Evolutionary conservation across 768 basidiomycete genomes (phyloP).

Genomic region (Cubamyces sp.): DNA sequence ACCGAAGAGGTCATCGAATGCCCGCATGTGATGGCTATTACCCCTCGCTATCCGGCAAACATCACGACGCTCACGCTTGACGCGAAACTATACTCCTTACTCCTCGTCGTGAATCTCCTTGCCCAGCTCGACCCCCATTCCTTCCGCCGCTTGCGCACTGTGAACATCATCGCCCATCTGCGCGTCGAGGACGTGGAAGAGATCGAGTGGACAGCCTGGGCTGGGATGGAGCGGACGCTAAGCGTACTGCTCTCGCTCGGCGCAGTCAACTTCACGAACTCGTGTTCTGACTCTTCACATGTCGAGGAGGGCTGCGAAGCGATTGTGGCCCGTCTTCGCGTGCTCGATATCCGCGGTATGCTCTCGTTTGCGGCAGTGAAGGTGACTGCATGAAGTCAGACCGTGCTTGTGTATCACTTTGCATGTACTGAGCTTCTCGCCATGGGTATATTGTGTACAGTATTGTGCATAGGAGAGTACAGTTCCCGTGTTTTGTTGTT

Average conservation of each 20-base stretch:
- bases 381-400: not conserved
- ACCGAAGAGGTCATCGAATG: constrained; percentile 6
- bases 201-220: constrained; percentile 5
- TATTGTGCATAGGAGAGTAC: too few species aligned
- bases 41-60: constrained; percentile 7
- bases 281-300: constrained; percentile 13
- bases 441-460: too few species aligned
- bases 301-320: constrained; percentile 4
- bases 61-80: constrained; percentile 22
- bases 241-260: constrained; percentile 21
- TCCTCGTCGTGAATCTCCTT: constrained; percentile 14
- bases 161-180: constrained; percentile 19
- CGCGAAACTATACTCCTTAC: constrained; percentile 18
- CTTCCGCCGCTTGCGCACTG: constrained; percentile 13
- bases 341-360: constrained; percentile 9
- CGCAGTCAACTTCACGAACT: constrained; percentile 14
- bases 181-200: constrained; percentile 6
- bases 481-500: too few species aligned
- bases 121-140: constrained; percentile 16
- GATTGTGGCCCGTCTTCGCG: constrained; percentile 14
- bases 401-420: too few species aligned
- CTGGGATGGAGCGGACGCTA: constrained; percentile 20
- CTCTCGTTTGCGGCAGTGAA: constrained; percentile 13
- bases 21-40: constrained; percentile 12
- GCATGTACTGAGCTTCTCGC: too few species aligned